Conservation (phyloP, 306 rosid species). For the Prunus mume region DNA sequence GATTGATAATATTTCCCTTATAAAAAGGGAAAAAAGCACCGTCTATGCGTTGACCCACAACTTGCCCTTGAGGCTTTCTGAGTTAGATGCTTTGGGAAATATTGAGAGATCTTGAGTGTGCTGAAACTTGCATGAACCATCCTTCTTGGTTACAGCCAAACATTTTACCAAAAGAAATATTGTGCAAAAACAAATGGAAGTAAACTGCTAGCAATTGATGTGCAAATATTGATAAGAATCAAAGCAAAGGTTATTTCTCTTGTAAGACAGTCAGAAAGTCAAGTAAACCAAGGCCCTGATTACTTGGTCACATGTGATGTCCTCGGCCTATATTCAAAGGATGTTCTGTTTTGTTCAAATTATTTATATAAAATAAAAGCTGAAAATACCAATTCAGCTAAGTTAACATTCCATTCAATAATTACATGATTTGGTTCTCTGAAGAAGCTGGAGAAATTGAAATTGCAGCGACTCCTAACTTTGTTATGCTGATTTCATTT, state of each 20-base stretch:
- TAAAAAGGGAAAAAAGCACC: neutral
- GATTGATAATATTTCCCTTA: neutral
- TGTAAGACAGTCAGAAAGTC: neutral
- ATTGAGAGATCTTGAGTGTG: too few species aligned
- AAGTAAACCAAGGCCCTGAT: neutral
- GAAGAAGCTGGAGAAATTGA: neutral
- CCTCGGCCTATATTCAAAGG: too few species aligned
- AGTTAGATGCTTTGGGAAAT: too few species aligned
- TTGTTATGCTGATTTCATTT: neutral
- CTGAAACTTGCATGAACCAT: too few species aligned
- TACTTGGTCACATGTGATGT: neutral
- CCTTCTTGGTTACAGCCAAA: too few species aligned
- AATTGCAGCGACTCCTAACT: neutral
- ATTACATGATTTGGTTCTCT: neutral
- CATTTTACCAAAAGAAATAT: too few species aligned
- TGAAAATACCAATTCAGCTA: neutral
- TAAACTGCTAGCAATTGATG: too few species aligned
- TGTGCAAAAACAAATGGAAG: too few species aligned
- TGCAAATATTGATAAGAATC: too few species aligned
- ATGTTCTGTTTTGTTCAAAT: too few species aligned
- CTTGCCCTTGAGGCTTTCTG: too few species aligned
- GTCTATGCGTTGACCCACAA: neutral
- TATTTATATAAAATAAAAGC: neutral
- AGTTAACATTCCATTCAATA: neutral
- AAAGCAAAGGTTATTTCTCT: neutral